Evolutionary conservation across 164 flowering plant species (phyloP).

Genomic region (Sextonia rubra): DNA sequence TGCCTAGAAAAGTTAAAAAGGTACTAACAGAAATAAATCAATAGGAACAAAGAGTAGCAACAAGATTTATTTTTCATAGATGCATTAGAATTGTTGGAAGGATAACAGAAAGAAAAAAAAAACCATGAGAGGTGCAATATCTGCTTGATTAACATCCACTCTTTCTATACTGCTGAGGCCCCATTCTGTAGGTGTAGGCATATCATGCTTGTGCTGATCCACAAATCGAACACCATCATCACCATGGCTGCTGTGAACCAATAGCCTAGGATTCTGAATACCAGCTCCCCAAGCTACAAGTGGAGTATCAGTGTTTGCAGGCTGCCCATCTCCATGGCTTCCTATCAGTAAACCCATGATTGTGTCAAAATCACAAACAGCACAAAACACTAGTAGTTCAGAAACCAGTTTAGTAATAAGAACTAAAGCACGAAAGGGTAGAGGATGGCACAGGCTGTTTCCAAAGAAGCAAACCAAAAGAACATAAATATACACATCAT

Average conservation of each 20-base stretch:
- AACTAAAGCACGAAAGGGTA: background rate
- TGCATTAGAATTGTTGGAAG: slow-evolving; percentile 1
- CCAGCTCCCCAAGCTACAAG: slow-evolving; percentile 99
- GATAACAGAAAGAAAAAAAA: slow-evolving; percentile 18
- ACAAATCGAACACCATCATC: slow-evolving; percentile 59
- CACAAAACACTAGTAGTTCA: background rate
- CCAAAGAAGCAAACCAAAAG: background rate
- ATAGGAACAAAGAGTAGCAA: background rate
- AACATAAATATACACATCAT: no score
- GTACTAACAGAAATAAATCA: slow-evolving; percentile 16
- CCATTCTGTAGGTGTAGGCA: slow-evolving; percentile 87
- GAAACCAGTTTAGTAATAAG: background rate
- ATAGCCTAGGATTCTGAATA: slow-evolving; percentile 50
- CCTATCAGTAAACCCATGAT: slow-evolving; percentile 44
- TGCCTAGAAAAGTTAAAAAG: slow-evolving; percentile 54
- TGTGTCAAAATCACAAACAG: slow-evolving; percentile 19
- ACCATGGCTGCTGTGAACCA: slow-evolving; percentile 31
- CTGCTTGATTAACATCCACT: slow-evolving; percentile 98
- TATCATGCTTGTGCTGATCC: slow-evolving; percentile 86
- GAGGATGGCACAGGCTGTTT: background rate
- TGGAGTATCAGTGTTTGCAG: slow-evolving; percentile 91
- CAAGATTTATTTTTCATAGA: background rate
- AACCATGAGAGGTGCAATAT: slow-evolving; percentile 96
- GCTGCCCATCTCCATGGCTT: slow-evolving; percentile 99
- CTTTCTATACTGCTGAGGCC: slow-evolving; percentile 73